Conservation (phyloP, 495 filamentous ascomycete species). For the Acidomyces sp. region DNA sequence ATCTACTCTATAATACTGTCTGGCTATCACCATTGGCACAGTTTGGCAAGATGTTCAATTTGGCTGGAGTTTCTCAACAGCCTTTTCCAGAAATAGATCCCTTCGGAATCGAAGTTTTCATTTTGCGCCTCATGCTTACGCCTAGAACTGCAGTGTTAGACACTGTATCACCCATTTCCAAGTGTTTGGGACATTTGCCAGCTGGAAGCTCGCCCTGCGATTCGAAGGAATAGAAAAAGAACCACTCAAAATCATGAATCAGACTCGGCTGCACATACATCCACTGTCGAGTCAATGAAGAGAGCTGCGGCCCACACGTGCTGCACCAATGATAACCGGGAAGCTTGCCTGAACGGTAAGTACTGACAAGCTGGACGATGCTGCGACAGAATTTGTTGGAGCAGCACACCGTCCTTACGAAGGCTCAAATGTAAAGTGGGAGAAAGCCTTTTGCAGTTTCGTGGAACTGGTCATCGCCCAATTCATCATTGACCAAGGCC, state of each 20-base stretch:
- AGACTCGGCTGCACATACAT: constrained; percentile 11
- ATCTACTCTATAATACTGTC: too few species aligned
- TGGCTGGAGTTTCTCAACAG: too few species aligned
- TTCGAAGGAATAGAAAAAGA: constrained; percentile 23
- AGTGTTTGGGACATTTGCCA: constrained; percentile 15
- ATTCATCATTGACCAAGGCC: constrained; percentile 25
- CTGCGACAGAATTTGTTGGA: constrained; percentile 30
- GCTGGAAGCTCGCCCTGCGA: constrained; percentile 17
- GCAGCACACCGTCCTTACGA: constrained; percentile 30
- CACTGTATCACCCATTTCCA: constrained; percentile 3
- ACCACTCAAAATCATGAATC: constrained; percentile 19
- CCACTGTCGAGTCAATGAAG: constrained; percentile 10
- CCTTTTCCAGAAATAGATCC: too few species aligned
- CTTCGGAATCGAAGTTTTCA: constrained; percentile 5
- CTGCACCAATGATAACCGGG: constrained; percentile 24
- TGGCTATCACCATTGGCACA: too few species aligned
- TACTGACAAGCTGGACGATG: constrained; percentile 18
- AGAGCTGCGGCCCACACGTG: constrained; percentile 25
- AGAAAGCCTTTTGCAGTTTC: constrained; percentile 31
- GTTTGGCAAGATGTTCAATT: too few species aligned
- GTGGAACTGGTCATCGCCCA: constrained; percentile 16
- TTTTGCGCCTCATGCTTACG: constrained; percentile 1
- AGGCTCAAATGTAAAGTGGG: constrained; percentile 34
- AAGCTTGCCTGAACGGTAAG: constrained; percentile 15
- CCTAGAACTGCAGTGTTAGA: constrained; percentile 6